Percentiles rank a stretch among this genome's conserved stretches.
Evolutionary conservation across 805 yeast genomes (phyloP).

Genomic region (Saitoella complicata): DNA sequence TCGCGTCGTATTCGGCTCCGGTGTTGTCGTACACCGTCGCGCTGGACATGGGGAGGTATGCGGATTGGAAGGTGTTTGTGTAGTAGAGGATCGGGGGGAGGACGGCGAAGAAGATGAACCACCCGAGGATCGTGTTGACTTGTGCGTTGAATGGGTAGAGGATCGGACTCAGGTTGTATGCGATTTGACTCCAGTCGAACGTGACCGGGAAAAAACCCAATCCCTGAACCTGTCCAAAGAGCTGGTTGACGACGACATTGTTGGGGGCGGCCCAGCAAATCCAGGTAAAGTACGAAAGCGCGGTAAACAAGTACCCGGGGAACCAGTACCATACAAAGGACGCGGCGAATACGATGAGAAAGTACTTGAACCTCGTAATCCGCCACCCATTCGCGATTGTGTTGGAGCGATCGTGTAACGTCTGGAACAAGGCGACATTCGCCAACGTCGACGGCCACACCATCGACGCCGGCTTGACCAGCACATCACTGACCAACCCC

Average conservation of each 20-base stretch:
- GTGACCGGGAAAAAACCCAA: constrained; percentile 28
- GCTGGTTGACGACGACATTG: constrained; percentile 35
- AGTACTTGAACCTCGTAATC: constrained; percentile 34
- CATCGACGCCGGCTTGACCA: constrained; percentile 40
- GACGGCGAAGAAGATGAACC: constrained; percentile 20
- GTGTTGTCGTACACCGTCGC: constrained; percentile 36
- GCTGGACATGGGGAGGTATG: constrained; percentile 30
- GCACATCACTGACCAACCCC: constrained; percentile 39
- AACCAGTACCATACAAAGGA: constrained; percentile 47
- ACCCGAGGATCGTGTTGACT: constrained; percentile 18
- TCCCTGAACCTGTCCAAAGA: constrained; percentile 42
- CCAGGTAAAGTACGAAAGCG: constrained; percentile 48
- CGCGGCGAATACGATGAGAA: constrained; percentile 26
- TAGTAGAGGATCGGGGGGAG: constrained; percentile 24
- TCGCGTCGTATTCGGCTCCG: constrained; percentile 33
- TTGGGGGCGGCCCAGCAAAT: constrained; percentile 22
- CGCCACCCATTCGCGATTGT: constrained; percentile 41
- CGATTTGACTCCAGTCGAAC: constrained; percentile 31
- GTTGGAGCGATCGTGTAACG: constrained; percentile 1
- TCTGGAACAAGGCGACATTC: constrained; percentile 27
- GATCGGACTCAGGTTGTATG: constrained; percentile 22
- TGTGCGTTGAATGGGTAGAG: constrained; percentile 26
- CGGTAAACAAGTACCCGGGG: constrained; percentile 49
- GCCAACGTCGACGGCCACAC: constrained; percentile 43
- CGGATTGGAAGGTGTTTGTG: constrained; percentile 27